Percentiles rank a stretch among this genome's conserved stretches.
These are phyloP conservation scores for Parathielavia hyrcaniae DNA, from an alignment of 495 filamentous ascomycete genomes.

Conservation along the genomic window DNA sequence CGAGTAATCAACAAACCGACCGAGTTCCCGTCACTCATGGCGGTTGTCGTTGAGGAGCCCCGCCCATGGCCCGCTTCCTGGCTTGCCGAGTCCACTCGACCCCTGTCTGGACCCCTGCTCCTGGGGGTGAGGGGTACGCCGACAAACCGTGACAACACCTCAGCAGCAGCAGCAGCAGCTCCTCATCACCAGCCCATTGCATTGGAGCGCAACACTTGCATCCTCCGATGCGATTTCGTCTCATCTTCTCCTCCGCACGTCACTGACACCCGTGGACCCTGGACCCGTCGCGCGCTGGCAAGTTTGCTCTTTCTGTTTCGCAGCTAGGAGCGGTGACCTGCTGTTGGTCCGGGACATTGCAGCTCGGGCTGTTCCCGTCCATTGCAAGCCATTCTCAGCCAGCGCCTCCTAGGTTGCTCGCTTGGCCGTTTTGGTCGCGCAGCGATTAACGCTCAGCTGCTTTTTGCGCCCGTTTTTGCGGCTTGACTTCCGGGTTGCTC, in stretches of 20 bases:
- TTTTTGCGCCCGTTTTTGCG: conserved; percentile 7
- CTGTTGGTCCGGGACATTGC: conserved; percentile 1
- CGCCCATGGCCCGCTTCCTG: conserved; percentile 1
- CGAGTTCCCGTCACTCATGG: background rate
- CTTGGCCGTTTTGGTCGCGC: conserved; percentile 8
- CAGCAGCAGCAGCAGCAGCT: background rate
- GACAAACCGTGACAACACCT: too few species aligned
- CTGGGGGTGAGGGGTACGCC: conserved; percentile 3
- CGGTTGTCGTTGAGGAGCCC: background rate
- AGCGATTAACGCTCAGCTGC: conserved; percentile 5
- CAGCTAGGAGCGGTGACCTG: conserved; percentile 5
- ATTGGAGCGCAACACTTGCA: conserved; percentile 3
- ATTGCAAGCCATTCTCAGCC: too few species aligned
- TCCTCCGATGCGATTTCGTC: conserved; percentile 21
- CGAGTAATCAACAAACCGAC: background rate
- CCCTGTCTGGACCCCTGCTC: background rate
- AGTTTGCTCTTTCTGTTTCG: conserved; percentile 3
- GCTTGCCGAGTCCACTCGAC: conserved; percentile 3
- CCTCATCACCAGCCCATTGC: background rate
- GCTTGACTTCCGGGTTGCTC: background rate
- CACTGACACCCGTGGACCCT: conserved; percentile 6
- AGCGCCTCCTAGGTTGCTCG: conserved; percentile 1
- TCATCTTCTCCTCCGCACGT: conserved; percentile 15
- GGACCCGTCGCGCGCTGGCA: conserved; percentile 3
- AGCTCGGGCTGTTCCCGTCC: background rate